These are phyloP conservation scores for Uronychia binucleata DNA, from an alignment of 73 alveolate species.

Conservation along the genomic window DNA sequence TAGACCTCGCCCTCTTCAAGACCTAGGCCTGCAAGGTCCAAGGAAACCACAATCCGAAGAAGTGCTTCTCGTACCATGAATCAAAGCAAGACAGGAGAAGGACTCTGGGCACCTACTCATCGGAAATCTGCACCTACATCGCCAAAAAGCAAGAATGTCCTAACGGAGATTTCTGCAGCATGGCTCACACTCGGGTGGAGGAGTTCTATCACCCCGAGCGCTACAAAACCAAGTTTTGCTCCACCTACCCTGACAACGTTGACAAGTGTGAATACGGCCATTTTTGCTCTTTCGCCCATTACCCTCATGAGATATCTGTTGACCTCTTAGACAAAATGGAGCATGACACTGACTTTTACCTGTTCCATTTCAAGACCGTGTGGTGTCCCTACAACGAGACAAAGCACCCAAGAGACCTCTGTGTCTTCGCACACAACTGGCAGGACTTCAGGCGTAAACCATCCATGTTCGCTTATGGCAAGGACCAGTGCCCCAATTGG, in stretches of 20 bases:
- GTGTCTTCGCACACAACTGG: constrained; percentile 80
- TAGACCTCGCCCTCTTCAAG: constrained; percentile 31
- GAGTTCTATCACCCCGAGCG: constrained; percentile 74
- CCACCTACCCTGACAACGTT: constrained; percentile 48
- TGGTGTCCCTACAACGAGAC: constrained; percentile 92
- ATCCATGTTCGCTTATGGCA: constrained; percentile 32
- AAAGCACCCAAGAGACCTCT: constrained; percentile 61
- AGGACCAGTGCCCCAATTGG: constrained; percentile 66
- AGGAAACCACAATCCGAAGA: constrained; percentile 51
- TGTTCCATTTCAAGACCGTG: constrained; percentile 92
- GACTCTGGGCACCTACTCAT: constrained; percentile 45
- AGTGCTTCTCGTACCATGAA: constrained; percentile 74
- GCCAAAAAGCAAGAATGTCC: constrained; percentile 55
- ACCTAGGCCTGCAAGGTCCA: constrained; percentile 29
- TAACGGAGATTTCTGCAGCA: constrained; percentile 56
- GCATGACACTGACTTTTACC: constrained; percentile 75
- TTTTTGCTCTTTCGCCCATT: constrained; percentile 82
- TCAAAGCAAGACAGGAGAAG: constrained; percentile 69
- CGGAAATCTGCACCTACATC: constrained; percentile 26
- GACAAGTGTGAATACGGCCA: constrained; percentile 74
- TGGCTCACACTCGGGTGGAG: constrained; percentile 75
- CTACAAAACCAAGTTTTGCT: constrained; percentile 74
- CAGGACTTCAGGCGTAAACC: constrained; percentile 84
- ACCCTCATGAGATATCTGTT: constrained; percentile 57
- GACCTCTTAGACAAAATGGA: constrained; percentile 69